Base-by-base conservation (phyloP, 257 asterid genomes). In the Solanum chiquidenum region DNA sequence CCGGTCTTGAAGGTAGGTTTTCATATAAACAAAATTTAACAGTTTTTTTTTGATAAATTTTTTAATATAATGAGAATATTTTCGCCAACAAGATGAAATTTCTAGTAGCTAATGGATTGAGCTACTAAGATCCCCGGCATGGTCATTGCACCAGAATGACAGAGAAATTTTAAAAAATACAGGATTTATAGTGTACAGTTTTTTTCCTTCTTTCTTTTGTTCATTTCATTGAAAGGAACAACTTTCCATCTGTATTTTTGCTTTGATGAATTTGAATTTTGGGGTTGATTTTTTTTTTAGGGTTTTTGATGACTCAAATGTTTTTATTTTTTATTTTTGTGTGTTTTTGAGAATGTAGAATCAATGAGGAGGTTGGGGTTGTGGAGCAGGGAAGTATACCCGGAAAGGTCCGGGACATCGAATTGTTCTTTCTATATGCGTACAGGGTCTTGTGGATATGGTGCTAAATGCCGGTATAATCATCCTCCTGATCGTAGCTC, bases 361-460 rank as follows among this genome's bases (percentile, higher is more conserved):
- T 89, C 96, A 38, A 87, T 90, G 94, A 92, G 91, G 90, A 84
- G 95, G 90, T 88, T 94, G 87, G 89, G 90, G 87, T 80, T 92
- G 64, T 91, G 94, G 95, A 94, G 92, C 49, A 58, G 92, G 27
- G 95, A 94, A 72, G 90, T 83, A 87, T 94, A 92, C 92, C 98
- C 98, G 91, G 98, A 95, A 80, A 91, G 96, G 86, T 94, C 95
- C 66, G 98, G 95, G 83, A 73, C 86, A 75, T 91, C 95, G 69
- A 94, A 95, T 87, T 96, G 99, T 74, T 91, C 93, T 9, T 95
- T 95, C 92, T 96, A 93, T 87, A 86, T 94, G 92, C 91, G 97
- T 35, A 95, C 98, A 83, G 98, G 99, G 90, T 79, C 94, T 18
- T 96, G 99, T 87, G 98, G 97, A 4, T 96, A 93, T 85, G 99